These are phyloP conservation scores for Acer campestre DNA, from an alignment of 345 rosid species.

Conservation along the genomic window DNA sequence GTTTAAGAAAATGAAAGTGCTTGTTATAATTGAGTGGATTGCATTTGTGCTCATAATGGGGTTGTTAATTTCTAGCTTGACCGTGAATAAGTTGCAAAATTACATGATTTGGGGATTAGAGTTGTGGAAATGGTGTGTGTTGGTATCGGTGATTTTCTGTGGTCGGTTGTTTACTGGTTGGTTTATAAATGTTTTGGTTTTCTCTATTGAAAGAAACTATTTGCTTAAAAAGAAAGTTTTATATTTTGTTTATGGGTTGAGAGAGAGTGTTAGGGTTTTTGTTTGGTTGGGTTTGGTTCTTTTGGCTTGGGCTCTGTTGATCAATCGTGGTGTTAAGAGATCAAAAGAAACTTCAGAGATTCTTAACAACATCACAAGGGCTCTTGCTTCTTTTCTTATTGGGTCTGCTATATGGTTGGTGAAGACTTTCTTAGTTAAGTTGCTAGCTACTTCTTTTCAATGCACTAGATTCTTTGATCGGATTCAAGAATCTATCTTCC, in stretches of 20 bases:
- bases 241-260: conserved; percentile 62
- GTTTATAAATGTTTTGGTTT: conserved; percentile 48
- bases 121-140: conserved; percentile 63
- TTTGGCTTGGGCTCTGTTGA: conserved; percentile 55
- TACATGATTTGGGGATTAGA: conserved; percentile 41
- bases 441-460: conserved; percentile 59
- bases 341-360: conserved; percentile 31
- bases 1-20: conserved; percentile 34
- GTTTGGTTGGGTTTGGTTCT: conserved; percentile 55
- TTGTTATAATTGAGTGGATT: conserved; percentile 32
- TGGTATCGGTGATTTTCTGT: conserved; percentile 47
- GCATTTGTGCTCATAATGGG: conserved; percentile 33
- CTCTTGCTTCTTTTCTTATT: conserved; percentile 45
- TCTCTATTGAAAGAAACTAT: conserved; percentile 57
- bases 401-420: conserved; percentile 55
- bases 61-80: conserved; percentile 40
- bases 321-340: conserved; percentile 46
- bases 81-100: conserved; percentile 29
- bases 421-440: conserved; percentile 53
- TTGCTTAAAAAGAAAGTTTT: conserved; percentile 65
- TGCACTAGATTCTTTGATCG: conserved; percentile 59
- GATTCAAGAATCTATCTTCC: conserved; percentile 66
- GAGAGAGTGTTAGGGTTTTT: conserved; percentile 50
- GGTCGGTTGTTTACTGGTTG: conserved; percentile 56
- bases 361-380: conserved; percentile 45